A percentile compares a stretch with the other conserved stretches of the same genome.
phyloP scores from a whole-genome alignment of 1,284 basidiomycete genomes.

The Cutaneotrichosporon dermatis region DNA sequence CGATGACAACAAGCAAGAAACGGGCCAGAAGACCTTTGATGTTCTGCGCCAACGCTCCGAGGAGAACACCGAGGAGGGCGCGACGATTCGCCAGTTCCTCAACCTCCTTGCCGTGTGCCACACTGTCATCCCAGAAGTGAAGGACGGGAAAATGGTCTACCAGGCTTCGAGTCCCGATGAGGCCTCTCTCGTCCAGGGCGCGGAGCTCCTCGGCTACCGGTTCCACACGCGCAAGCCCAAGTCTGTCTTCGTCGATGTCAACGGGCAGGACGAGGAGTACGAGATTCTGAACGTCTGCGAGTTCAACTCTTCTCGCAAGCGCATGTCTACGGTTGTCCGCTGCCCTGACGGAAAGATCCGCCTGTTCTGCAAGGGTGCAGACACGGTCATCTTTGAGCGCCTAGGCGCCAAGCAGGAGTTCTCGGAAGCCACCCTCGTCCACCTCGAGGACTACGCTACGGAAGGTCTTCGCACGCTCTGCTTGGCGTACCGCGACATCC shows the following conservation, averaged over 20 bases:
- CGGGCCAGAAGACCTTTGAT: slow-evolving; percentile 51
- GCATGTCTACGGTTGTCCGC: slow-evolving; percentile 93
- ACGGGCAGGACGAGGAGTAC: slow-evolving; percentile 71
- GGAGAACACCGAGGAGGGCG: slow-evolving; percentile 63
- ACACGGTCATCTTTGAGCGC: slow-evolving; percentile 92
- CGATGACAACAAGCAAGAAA: slow-evolving; percentile 71
- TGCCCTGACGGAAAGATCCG: slow-evolving; percentile 87
- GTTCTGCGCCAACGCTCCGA: slow-evolving; percentile 33
- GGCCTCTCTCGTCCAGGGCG: slow-evolving; percentile 90
- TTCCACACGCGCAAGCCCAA: slow-evolving; percentile 95
- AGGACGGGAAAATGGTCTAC: slow-evolving; percentile 75
- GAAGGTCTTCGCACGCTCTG: slow-evolving; percentile 97
- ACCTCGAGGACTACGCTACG: slow-evolving; percentile 96
- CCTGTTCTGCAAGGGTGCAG: slow-evolving; percentile 94
- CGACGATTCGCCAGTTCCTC: slow-evolving; percentile 77
- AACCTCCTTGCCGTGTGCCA: slow-evolving; percentile 92
- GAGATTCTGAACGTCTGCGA: slow-evolving; percentile 96
- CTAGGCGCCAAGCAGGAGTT: slow-evolving; percentile 72
- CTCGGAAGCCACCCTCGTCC: slow-evolving; percentile 77
- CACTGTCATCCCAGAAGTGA: slow-evolving; percentile 94
- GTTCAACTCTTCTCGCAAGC: slow-evolving; percentile 95
- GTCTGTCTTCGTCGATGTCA: slow-evolving; percentile 82
- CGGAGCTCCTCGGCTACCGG: slow-evolving; percentile 84
- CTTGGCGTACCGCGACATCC: slow-evolving; percentile 85
- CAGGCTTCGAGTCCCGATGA: slow-evolving; percentile 99